Conservation (phyloP, 306 rosid genomes). For the Prunus kanzakura region DNA sequence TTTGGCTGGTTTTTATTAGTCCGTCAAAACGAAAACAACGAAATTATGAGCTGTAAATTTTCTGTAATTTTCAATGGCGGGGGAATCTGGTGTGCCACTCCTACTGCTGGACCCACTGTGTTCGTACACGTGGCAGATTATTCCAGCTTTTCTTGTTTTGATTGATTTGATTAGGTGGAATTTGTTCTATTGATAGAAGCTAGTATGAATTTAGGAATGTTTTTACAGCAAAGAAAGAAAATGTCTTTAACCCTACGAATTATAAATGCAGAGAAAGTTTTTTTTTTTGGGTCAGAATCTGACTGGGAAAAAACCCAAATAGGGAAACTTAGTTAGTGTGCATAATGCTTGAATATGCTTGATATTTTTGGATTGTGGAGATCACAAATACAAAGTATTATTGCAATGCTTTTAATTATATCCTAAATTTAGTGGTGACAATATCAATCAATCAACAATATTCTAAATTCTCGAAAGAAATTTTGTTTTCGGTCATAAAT, state of each 20-base stretch:
- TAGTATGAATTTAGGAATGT: neutral
- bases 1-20: neutral
- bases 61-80: neutral
- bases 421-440: too few relatives aligned
- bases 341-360: too few relatives aligned
- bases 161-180: neutral
- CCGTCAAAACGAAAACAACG: neutral
- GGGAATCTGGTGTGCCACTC: neutral
- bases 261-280: too few relatives aligned
- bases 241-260: neutral
- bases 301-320: neutral
- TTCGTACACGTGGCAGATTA: neutral
- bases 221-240: neutral
- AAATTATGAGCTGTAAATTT: slow-evolving; percentile 8
- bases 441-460: too few relatives aligned
- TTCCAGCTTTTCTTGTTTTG: neutral
- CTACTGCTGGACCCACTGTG: neutral
- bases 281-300: neutral
- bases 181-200: neutral
- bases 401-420: too few relatives aligned
- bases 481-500: too few relatives aligned
- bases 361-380: too few relatives aligned
- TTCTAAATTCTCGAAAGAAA: too few relatives aligned
- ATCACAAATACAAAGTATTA: too few relatives aligned
- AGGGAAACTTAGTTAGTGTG: neutral